Evolutionary conservation across 768 basidiomycete species (phyloP).

Genomic region (Mrakia blollopis): DNA sequence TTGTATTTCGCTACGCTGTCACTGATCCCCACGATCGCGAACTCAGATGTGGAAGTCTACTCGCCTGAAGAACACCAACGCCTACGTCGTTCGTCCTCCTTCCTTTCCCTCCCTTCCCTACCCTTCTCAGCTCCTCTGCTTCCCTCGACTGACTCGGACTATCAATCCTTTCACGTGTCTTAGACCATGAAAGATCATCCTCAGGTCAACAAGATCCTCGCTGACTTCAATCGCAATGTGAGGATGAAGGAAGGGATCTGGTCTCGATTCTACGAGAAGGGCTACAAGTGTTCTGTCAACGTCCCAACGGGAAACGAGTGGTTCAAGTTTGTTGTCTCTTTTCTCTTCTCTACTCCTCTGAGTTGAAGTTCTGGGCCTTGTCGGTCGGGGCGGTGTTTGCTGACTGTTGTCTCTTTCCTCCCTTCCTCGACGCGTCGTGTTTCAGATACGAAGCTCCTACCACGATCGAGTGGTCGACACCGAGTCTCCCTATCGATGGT

Average conservation of each 20-base stretch:
- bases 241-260: not conserved
- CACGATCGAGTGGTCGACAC: not conserved
- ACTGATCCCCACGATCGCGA: not conserved
- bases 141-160: too few species aligned
- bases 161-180: not conserved
- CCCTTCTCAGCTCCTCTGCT: not conserved
- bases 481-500: not conserved
- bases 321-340: slow-evolving; percentile 18
- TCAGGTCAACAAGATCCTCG: not conserved
- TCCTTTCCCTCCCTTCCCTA: not conserved
- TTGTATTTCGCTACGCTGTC: not conserved
- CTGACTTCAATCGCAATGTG: not conserved
- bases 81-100: slow-evolving; percentile 12
- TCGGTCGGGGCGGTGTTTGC: not conserved
- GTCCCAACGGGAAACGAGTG: slow-evolving; percentile 18
- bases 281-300: not conserved
- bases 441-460: slow-evolving; percentile 21
- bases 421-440: not conserved
- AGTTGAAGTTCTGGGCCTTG: not conserved
- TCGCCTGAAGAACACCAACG: slow-evolving; percentile 21
- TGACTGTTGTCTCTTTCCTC: not conserved
- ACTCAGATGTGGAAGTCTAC: slow-evolving; percentile 17
- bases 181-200: slow-evolving; percentile 7
- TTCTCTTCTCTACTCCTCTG: not conserved
- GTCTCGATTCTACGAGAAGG: not conserved